Conservation (phyloP, 148 eudicot genomes). For the Chenopodium suecicum region DNA sequence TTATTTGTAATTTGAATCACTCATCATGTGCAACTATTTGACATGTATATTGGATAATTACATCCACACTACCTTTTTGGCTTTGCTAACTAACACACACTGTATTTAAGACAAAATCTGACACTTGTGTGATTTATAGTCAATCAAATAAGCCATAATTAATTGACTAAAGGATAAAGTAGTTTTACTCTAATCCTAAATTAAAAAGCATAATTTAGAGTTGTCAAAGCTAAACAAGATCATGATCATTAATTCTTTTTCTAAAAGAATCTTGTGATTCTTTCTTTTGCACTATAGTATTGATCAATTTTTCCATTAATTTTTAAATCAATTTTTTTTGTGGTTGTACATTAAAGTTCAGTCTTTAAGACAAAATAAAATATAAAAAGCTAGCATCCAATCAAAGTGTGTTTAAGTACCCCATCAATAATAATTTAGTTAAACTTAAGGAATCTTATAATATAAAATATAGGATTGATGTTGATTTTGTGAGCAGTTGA, state of each 20-base stretch:
- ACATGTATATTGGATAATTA: background rate
- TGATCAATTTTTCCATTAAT: background rate
- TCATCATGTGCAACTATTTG: too few relatives aligned
- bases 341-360: constrained; percentile 12
- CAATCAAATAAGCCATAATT: background rate
- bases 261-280: constrained; percentile 4
- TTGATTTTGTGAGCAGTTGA: constrained; percentile 24
- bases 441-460: constrained; percentile 19
- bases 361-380: background rate
- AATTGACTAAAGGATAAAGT: constrained; percentile 3
- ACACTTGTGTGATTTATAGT: constrained; percentile 6
- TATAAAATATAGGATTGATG: constrained; percentile 19
- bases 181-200: background rate
- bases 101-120: background rate
- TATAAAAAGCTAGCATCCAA: background rate
- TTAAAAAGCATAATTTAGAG: background rate
- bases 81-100: constrained; percentile 11
- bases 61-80: background rate
- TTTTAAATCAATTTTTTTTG: background rate
- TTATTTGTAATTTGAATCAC: too few relatives aligned
- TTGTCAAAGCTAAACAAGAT: constrained; percentile 4
- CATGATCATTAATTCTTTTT: background rate
- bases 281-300: background rate
- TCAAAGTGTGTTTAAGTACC: constrained; percentile 2
- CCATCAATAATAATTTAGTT: constrained; percentile 2